These are phyloP conservation scores for Tulasnella sp. DNA, from an alignment of 768 basidiomycete genomes.

Conservation along the genomic window DNA sequence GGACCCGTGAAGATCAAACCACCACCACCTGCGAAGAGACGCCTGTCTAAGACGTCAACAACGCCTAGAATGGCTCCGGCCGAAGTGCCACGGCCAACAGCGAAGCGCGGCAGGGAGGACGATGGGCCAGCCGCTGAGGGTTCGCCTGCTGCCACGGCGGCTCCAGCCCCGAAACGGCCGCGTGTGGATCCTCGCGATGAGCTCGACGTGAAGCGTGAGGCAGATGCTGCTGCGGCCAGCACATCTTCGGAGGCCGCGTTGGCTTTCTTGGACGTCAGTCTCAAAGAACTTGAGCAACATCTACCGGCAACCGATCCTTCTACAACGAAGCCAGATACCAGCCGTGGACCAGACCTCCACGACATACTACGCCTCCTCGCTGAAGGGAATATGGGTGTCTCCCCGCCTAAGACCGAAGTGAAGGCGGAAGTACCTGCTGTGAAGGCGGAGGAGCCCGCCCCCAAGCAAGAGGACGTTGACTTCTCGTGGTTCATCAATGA, in stretches of 20 bases:
- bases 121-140: neutral
- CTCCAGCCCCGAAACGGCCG: slow-evolving; percentile 1
- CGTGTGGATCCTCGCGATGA: slow-evolving; percentile 8
- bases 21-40: neutral
- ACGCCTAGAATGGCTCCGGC: neutral
- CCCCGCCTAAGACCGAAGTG: neutral
- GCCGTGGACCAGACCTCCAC: neutral
- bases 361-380: neutral
- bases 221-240: neutral
- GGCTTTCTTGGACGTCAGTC: neutral
- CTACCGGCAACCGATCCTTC: neutral
- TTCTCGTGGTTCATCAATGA: slow-evolving; percentile 14
- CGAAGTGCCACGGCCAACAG: neutral
- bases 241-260: neutral
- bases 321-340: neutral
- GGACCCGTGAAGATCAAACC: neutral
- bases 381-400: neutral
- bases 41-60: neutral
- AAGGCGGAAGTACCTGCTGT: neutral
- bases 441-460: too few species aligned
- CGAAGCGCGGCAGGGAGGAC: neutral
- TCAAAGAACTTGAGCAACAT: neutral
- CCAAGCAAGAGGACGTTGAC: slow-evolving; percentile 13
- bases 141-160: neutral
- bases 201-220: slow-evolving; percentile 7